These are phyloP conservation scores for Wickerhamomyces rabaulensis DNA, from an alignment of 805 yeast genomes.

Conservation along the genomic window DNA sequence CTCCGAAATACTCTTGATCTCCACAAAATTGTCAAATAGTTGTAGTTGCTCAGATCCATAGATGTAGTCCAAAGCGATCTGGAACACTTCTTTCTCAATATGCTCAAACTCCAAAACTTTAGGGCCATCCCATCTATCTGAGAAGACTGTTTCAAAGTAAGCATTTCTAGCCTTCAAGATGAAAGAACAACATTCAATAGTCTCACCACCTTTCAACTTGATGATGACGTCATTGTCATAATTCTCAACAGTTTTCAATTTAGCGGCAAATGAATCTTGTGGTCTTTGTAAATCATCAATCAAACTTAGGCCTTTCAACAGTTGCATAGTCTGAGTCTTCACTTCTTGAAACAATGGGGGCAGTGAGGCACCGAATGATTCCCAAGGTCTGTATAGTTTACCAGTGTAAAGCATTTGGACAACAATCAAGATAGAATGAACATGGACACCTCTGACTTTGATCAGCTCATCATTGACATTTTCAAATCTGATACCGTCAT, in stretches of 20 bases:
- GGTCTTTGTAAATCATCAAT: conserved; percentile 14
- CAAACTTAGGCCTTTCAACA: conserved; percentile 10
- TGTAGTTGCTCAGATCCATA: conserved; percentile 46
- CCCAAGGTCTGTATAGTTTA: conserved; percentile 41
- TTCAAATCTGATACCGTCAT: conserved; percentile 8
- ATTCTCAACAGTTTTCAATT: conserved; percentile 6
- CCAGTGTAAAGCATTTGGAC: conserved; percentile 50
- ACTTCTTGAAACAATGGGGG: not conserved
- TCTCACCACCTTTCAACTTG: conserved; percentile 40
- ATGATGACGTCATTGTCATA: conserved; percentile 38
- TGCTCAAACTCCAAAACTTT: conserved; percentile 37
- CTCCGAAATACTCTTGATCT: conserved; percentile 27
- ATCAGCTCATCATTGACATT: conserved; percentile 16
- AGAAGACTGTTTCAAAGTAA: conserved; percentile 56
- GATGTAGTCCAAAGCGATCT: conserved; percentile 45
- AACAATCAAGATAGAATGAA: conserved; percentile 32
- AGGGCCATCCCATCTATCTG: conserved; percentile 44
- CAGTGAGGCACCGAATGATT: conserved; percentile 21
- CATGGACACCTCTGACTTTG: conserved; percentile 12
- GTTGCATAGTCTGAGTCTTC: conserved; percentile 6
- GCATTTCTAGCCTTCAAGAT: conserved; percentile 54
- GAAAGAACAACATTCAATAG: conserved; percentile 39
- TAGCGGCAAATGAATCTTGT: not conserved
- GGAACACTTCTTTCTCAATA: conserved; percentile 38
- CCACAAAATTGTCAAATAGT: conserved; percentile 28